A percentile compares a stretch with the other conserved stretches of the same genome.
Conservation (phyloP, 2,329 filamentous ascomycete genomes). For the Sodiomyces alkalinus region DNA sequence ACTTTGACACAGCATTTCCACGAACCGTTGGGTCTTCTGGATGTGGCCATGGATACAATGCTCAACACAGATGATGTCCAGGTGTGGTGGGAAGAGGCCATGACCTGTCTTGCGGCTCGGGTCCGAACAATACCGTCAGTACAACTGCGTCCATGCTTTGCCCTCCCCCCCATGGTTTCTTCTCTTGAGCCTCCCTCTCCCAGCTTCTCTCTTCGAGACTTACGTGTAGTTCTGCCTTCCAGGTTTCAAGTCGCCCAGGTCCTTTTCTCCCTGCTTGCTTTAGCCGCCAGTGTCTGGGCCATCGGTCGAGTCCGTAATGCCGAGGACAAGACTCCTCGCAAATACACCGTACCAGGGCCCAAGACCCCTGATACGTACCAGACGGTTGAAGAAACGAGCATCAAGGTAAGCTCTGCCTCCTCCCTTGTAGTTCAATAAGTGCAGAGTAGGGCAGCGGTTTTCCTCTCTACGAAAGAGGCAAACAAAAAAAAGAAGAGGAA, state of each 20-base stretch:
- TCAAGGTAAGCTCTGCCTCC: conserved; percentile 32
- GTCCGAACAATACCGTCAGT: conserved; percentile 1
- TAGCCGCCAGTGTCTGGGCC: conserved; percentile 16
- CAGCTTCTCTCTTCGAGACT: no score
- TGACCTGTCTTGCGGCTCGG: neutral
- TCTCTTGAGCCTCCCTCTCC: no score
- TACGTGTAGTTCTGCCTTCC: no score
- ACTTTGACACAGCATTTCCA: no score
- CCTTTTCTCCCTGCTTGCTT: conserved; percentile 13
- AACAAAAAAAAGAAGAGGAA: no score
- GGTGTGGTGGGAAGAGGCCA: conserved; percentile 1
- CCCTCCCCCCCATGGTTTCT: no score
- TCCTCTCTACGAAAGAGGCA: no score
- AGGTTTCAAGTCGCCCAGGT: conserved; percentile 12
- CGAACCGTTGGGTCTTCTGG: no score
- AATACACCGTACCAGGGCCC: conserved; percentile 48
- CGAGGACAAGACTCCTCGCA: conserved; percentile 27
- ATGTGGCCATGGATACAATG: neutral
- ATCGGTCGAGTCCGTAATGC: conserved; percentile 13
- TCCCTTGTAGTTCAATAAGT: no score
- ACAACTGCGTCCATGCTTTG: no score
- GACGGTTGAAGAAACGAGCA: conserved; percentile 40
- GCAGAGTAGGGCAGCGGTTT: no score
- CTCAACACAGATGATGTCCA: neutral
- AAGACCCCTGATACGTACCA: conserved; percentile 41